Percentiles rank a stretch among this genome's conserved stretches.
phyloP scores from a whole-genome alignment of 257 asterid genomes.

The Solanum neorickii region DNA sequence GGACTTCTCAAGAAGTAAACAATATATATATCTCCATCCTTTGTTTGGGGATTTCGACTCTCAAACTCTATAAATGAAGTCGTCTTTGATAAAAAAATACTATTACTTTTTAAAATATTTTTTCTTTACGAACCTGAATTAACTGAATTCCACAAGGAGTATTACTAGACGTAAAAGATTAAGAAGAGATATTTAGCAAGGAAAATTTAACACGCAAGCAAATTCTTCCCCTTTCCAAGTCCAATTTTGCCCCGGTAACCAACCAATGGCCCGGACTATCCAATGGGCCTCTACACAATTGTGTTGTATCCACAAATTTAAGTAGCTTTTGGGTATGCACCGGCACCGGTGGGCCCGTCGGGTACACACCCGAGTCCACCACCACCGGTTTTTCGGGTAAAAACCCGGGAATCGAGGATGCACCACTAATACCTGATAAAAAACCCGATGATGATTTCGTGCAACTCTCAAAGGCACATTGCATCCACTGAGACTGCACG shows the following conservation, averaged over 20 bases:
- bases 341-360: constrained; percentile 62
- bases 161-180: background rate
- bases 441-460: constrained; percentile 26
- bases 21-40: background rate
- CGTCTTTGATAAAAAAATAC: background rate
- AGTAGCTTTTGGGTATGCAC: constrained; percentile 38
- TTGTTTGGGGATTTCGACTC: accelerated
- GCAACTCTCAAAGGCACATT: constrained; percentile 25
- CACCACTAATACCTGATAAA: constrained; percentile 44
- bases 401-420: constrained; percentile 16
- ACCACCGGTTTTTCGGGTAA: constrained; percentile 29
- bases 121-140: background rate
- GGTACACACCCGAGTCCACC: constrained; percentile 70
- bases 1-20: background rate
- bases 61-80: background rate
- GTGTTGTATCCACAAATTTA: constrained; percentile 59
- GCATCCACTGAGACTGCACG: constrained; percentile 67
- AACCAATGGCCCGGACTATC: constrained; percentile 95
- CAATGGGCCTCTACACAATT: constrained; percentile 62
- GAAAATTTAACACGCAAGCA: constrained; percentile 72
- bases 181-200: constrained; percentile 32
- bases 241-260: constrained; percentile 76
- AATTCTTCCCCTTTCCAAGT: constrained; percentile 64
- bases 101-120: background rate
- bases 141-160: background rate